These are phyloP conservation scores for Tricladium varicosporioides DNA, from an alignment of 2,329 filamentous ascomycete species.

Conservation along the genomic window DNA sequence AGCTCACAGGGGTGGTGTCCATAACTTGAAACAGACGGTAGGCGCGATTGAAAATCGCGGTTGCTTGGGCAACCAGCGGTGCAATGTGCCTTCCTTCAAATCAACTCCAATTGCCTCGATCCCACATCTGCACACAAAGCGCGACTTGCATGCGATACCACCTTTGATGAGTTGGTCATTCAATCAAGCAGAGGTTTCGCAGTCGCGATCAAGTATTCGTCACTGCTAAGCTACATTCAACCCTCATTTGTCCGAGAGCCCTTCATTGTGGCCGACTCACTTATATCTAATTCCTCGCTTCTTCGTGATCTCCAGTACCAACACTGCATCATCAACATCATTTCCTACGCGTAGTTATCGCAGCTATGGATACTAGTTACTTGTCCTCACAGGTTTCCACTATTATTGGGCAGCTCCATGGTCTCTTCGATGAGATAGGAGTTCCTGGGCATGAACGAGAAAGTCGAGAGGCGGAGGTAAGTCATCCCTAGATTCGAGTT, in stretches of 20 bases:
- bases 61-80: too few relatives aligned
- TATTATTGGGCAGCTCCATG: slow-evolving; percentile 90
- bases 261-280: slow-evolving; percentile 3
- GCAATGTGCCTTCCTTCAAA: too few relatives aligned
- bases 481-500: slow-evolving; percentile 27
- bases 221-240: slow-evolving; percentile 20
- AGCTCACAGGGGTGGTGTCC: background rate
- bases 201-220: slow-evolving; percentile 27
- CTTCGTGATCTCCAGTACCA: slow-evolving; percentile 2
- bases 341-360: slow-evolving; percentile 4
- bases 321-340: slow-evolving; percentile 4
- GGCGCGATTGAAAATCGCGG: too few relatives aligned
- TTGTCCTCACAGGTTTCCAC: slow-evolving; percentile 92
- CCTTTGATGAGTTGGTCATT: slow-evolving; percentile 26
- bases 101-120: background rate
- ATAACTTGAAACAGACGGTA: background rate
- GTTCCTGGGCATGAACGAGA: slow-evolving; percentile 93
- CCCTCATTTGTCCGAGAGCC: background rate
- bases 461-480: slow-evolving; percentile 81
- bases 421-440: slow-evolving; percentile 95
- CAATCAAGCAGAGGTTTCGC: slow-evolving; percentile 22
- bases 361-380: slow-evolving; percentile 84
- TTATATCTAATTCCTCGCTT: background rate
- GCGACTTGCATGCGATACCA: slow-evolving; percentile 14
- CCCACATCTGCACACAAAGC: slow-evolving; percentile 6